Conservation (phyloP, 345 rosid species). For the Lepidium sativum region DNA sequence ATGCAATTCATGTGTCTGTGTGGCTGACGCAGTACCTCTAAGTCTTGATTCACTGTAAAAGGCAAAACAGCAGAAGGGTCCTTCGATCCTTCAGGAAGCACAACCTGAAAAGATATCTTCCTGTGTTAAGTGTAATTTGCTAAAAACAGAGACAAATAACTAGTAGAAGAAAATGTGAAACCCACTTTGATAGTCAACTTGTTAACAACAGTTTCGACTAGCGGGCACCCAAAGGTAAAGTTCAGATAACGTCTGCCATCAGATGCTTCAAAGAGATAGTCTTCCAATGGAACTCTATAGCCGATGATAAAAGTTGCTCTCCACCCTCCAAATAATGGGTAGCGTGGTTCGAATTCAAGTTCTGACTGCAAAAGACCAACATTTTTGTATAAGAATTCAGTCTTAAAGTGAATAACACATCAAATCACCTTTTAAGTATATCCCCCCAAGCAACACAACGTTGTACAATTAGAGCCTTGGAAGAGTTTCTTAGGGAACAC, state of each 20-base stretch:
- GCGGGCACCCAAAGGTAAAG: constrained; percentile 94
- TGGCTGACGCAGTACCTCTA: constrained; percentile 45
- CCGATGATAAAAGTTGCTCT: constrained; percentile 88
- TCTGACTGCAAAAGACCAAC: constrained; percentile 60
- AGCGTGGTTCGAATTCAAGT: constrained; percentile 91
- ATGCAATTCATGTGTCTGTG: not conserved
- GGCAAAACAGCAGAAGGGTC: constrained; percentile 81
- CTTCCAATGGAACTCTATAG: constrained; percentile 81
- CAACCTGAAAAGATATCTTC: constrained; percentile 60
- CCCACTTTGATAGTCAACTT: constrained; percentile 80
- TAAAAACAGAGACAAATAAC: not conserved
- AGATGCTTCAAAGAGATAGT: constrained; percentile 78
- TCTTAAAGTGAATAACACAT: not conserved
- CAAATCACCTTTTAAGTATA: not conserved
- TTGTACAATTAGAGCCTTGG: not conserved
- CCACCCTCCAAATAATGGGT: constrained; percentile 99
- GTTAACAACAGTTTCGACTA: constrained; percentile 76
- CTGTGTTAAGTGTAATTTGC: constrained; percentile 4
- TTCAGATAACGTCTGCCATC: constrained; percentile 92
- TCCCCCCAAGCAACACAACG: not conserved
- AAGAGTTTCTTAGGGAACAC: not conserved
- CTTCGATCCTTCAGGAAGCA: constrained; percentile 92
- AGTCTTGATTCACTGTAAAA: constrained; percentile 67
- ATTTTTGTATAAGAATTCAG: not conserved
- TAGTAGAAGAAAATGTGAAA: constrained; percentile 1